These are phyloP conservation scores for Bipolaris oryzae DNA, from an alignment of 2,329 filamentous ascomycete genomes.

Conservation along the genomic window DNA sequence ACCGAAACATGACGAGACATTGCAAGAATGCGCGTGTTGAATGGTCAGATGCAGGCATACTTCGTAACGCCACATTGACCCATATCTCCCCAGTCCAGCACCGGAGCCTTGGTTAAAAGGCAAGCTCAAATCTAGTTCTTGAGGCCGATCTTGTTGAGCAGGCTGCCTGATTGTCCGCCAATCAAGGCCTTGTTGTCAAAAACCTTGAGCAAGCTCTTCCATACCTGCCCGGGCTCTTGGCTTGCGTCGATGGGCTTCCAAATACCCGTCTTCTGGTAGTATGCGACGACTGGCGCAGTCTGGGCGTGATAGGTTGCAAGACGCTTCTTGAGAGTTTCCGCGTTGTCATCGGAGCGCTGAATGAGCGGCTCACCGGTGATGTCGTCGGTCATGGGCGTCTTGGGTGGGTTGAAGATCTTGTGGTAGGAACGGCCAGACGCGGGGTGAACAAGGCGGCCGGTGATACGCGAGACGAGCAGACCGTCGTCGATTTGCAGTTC, in stretches of 20 bases:
- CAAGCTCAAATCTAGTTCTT: conserved; percentile 50
- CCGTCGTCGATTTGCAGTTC: conserved; percentile 97
- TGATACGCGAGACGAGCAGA: conserved; percentile 93
- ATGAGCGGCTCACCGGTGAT: conserved; percentile 95
- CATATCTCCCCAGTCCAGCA: conserved; percentile 1
- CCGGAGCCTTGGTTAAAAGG: background rate
- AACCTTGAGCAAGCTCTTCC: conserved; percentile 87
- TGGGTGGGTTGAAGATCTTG: conserved; percentile 98
- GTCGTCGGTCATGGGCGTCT: conserved; percentile 92
- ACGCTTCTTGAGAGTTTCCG: conserved; percentile 92
- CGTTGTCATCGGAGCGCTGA: conserved; percentile 96
- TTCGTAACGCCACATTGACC: conserved; percentile 10
- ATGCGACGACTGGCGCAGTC: conserved; percentile 88
- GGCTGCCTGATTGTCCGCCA: conserved; percentile 49
- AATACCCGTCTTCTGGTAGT: conserved; percentile 97
- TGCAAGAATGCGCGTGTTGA: background rate
- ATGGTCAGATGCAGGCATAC: conserved; percentile 4
- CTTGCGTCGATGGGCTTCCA: conserved; percentile 95
- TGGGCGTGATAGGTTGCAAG: conserved; percentile 92
- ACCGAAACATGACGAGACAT: conserved; percentile 3
- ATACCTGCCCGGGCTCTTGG: conserved; percentile 93
- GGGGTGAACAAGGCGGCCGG: conserved; percentile 92
- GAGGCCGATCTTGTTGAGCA: conserved; percentile 62
- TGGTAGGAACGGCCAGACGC: conserved; percentile 97
- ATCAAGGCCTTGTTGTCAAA: conserved; percentile 66